These are phyloP conservation scores for Tolypocladium ophioglossoides DNA, from an alignment of 2,329 filamentous ascomycete species.

Conservation along the genomic window DNA sequence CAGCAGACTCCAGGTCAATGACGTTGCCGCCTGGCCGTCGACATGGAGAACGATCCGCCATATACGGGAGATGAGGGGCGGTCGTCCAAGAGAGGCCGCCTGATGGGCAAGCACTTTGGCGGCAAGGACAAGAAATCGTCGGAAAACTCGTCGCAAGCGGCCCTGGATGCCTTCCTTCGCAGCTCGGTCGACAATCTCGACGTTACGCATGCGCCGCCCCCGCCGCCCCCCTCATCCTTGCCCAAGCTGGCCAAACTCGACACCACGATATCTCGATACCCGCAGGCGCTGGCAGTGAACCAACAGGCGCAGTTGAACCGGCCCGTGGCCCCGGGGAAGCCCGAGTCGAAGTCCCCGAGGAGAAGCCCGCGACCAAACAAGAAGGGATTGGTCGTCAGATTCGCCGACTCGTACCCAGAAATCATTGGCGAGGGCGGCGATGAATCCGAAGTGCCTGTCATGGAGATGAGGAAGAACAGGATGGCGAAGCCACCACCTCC, in stretches of 20 bases:
- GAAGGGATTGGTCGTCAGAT: constrained; percentile 65
- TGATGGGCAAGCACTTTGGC: constrained; percentile 55
- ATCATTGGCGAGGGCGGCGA: constrained; percentile 89
- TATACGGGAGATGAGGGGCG: constrained; percentile 27
- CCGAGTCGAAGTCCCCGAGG: constrained; percentile 31
- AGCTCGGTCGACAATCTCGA: constrained; percentile 44
- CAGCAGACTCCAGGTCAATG: constrained; percentile 15
- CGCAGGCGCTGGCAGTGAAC: constrained; percentile 38
- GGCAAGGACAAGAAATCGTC: constrained; percentile 26
- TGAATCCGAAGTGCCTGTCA: constrained; percentile 61
- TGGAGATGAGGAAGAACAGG: constrained; percentile 58
- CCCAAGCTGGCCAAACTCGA: constrained; percentile 46
- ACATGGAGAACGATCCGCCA: constrained; percentile 36
- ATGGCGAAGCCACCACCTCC: constrained; percentile 24
- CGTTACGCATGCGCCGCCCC: constrained; percentile 39
- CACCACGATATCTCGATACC: constrained; percentile 45
- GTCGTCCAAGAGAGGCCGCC: constrained; percentile 38
- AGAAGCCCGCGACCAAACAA: constrained; percentile 37
- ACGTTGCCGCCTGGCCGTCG: constrained; percentile 13
- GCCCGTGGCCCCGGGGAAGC: constrained; percentile 24
- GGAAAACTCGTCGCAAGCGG: constrained; percentile 25
- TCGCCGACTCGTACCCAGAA: constrained; percentile 61
- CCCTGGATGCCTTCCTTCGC: constrained; percentile 50
- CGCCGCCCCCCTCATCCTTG: constrained; percentile 27
- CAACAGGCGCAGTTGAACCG: constrained; percentile 33